Conservation (phyloP, 129 eudicot species). For the Pseudognaphalium luteoalbum region DNA sequence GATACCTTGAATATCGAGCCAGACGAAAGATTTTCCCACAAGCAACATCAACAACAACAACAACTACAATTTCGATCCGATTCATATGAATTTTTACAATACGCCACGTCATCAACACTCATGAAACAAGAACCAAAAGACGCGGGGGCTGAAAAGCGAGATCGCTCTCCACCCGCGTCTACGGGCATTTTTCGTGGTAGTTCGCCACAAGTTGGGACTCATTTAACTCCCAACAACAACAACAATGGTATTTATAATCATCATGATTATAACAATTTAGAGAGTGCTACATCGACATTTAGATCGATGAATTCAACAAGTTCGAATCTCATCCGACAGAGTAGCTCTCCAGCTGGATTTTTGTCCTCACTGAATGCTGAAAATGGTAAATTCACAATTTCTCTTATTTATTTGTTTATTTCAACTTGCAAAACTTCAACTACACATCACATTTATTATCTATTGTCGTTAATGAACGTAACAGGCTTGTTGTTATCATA, state of each 20-base stretch:
- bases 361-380: conserved; percentile 42
- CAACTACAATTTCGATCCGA: neutral
- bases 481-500: no score
- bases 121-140: conserved; percentile 32
- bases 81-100: conserved; percentile 8
- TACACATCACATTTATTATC: no score
- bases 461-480: no score
- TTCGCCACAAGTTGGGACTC: conserved; percentile 11
- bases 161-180: conserved; percentile 6
- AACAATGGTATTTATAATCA: conserved; percentile 1
- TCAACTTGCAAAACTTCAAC: neutral
- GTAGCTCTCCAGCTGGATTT: conserved; percentile 97
- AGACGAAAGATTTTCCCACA: conserved; percentile 12
- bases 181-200: conserved; percentile 2
- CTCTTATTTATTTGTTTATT: conserved; percentile 23
- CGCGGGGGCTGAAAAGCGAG: neutral
- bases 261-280: conserved; percentile 1
- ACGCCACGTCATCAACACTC: conserved; percentile 4
- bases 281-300: conserved; percentile 27
- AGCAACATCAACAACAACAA: neutral
- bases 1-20: conserved; percentile 27
- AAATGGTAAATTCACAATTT: conserved; percentile 43
- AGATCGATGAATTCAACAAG: conserved; percentile 31
- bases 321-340: conserved; percentile 72
- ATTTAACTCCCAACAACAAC: neutral